Base-by-base conservation (phyloP, 768 basidiomycete species). In the Coprinopsis cinerea region DNA sequence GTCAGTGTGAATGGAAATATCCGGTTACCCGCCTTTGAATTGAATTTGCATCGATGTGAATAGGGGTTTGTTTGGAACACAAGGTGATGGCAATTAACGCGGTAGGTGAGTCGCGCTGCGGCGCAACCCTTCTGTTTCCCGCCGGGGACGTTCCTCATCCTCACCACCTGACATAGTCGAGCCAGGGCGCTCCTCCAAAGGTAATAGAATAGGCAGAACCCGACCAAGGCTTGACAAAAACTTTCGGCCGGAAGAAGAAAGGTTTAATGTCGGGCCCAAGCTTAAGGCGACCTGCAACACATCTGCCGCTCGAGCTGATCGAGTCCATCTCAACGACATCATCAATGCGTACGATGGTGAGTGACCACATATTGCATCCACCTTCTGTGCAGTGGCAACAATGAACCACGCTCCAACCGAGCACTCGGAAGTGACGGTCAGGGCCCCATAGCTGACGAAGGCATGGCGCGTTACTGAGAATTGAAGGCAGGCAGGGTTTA, bases 81-180 rank as follows among this genome's bases (percentile, higher is more conserved):
- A n/a, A n/a, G n/a, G n/a, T n/a, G n/a, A n/a, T n/a, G n/a, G n/a
- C 17, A 9, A 18, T 18, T 6, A 18, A 10, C 36, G 17, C 15
- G 17, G 36, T 18, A 9, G 17, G 18, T 18, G 9, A 10, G n/a
- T 17, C 11, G 17, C 69, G 55, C 68, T 74, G 59, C 70, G 76
- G 40, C 82, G 81, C 52, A 83, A 80, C 71, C 75, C 79, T 49
- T 80, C 77, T 62, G 69, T 67, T 62, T 69, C 76, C 58, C 72
- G 70, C 44, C 78, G 77, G 57, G 60, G 51, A 48, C 56, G 56
- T 27, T 30, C 74, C 57, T 75, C 48, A n/a, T 77, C 58, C 63
- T 34, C 32, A 22, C 34, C 40, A n/a, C 68, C 75, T 44, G 80
- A 84, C 60, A 79, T 70, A 63, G 66, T 67, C 42, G 76, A 77